These are phyloP conservation scores for Eucalyptus guilfoylei DNA, from an alignment of 345 rosid genomes.

Conservation along the genomic window DNA sequence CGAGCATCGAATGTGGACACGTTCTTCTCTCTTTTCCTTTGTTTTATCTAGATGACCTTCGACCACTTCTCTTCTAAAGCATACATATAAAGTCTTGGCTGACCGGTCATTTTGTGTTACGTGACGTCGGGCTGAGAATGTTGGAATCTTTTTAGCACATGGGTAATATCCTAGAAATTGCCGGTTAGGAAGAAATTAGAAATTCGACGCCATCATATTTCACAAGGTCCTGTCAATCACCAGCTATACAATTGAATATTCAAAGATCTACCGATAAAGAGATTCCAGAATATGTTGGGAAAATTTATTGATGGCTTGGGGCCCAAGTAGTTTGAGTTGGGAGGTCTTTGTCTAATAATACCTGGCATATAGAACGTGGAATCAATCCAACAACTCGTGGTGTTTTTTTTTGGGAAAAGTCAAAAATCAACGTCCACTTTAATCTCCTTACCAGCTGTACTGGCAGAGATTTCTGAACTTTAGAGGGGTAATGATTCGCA, in stretches of 20 bases:
- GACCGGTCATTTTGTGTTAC: background rate
- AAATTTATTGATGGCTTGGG: background rate
- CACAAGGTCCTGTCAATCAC: background rate
- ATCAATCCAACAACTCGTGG: background rate
- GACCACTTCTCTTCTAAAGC: background rate
- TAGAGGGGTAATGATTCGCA: background rate
- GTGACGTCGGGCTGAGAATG: background rate
- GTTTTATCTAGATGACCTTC: background rate
- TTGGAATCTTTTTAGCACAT: background rate
- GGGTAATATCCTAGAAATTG: background rate
- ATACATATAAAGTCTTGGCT: background rate
- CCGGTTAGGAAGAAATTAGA: background rate
- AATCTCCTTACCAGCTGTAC: background rate
- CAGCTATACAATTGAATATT: background rate
- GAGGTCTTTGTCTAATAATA: background rate
- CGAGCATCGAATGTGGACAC: background rate
- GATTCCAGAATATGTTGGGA: background rate
- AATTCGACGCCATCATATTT: background rate
- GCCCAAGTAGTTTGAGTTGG: background rate
- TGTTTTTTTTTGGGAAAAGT: background rate
- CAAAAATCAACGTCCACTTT: background rate
- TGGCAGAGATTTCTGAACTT: background rate
- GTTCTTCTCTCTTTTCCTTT: background rate
- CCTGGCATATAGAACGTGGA: background rate
- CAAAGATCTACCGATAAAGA: background rate